These are phyloP conservation scores for Geranium rotundifolium DNA, from an alignment of 345 rosid species.

Conservation along the genomic window DNA sequence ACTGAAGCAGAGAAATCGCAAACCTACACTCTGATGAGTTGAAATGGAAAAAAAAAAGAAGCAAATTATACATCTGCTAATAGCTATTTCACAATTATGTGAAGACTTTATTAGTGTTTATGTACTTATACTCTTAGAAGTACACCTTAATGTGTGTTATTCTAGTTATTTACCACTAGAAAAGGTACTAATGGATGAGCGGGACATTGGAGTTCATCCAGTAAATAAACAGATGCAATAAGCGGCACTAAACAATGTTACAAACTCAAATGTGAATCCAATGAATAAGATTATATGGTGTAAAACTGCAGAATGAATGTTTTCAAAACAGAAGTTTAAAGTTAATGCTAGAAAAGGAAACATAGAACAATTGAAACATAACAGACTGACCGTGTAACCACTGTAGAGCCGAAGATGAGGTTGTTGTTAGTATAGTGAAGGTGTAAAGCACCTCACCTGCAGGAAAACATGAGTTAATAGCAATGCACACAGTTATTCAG, in stretches of 20 bases:
- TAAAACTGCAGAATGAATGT: background rate
- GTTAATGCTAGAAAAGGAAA: background rate
- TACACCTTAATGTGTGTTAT: too few relatives aligned
- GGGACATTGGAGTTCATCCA: too few relatives aligned
- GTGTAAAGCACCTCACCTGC: constrained; percentile 70
- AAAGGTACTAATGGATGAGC: too few relatives aligned
- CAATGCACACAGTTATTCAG: too few relatives aligned
- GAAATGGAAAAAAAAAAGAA: background rate
- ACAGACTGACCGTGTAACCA: constrained; percentile 80
- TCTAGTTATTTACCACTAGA: too few relatives aligned
- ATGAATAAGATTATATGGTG: background rate
- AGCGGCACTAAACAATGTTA: too few relatives aligned
- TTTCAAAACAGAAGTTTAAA: background rate
- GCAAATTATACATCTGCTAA: too few relatives aligned
- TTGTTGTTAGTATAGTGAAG: constrained; percentile 68
- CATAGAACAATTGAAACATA: constrained; percentile 8
- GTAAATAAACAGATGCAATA: too few relatives aligned
- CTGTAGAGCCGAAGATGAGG: constrained; percentile 50
- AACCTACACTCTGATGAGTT: background rate
- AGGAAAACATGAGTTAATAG: constrained; percentile 9
- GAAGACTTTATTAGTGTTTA: too few relatives aligned
- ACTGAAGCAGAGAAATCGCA: background rate
- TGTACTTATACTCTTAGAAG: too few relatives aligned
- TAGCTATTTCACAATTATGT: too few relatives aligned
- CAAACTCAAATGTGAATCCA: background rate